Evolutionary conservation across 2,329 filamentous ascomycete genomes (phyloP).

Genomic region (Didymella pinodella): DNA sequence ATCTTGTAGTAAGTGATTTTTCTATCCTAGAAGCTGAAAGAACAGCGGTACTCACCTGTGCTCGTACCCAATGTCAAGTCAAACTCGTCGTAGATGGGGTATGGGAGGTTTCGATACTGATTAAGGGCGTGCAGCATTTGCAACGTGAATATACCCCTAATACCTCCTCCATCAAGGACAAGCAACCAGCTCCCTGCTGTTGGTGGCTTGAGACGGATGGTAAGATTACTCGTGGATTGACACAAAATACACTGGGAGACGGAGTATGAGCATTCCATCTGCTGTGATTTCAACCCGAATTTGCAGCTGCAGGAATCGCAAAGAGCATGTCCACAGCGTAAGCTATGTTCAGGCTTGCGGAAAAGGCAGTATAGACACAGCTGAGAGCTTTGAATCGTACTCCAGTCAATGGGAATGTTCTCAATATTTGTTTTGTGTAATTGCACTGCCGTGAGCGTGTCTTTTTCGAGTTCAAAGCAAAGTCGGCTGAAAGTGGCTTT

Average conservation of each 20-base stretch:
- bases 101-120: neutral
- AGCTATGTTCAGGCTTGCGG: neutral
- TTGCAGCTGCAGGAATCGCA: neutral
- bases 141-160: constrained; percentile 22
- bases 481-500: constrained; percentile 5
- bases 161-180: constrained; percentile 25
- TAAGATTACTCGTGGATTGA: neutral
- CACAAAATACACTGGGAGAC: neutral
- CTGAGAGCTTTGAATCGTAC: neutral
- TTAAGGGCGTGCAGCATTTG: constrained; percentile 17
- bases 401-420: constrained; percentile 15
- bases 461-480: constrained; percentile 8
- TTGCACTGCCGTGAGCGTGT: constrained; percentile 14
- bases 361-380: neutral
- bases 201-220: constrained; percentile 19
- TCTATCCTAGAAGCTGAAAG: neutral
- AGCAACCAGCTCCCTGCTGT: constrained; percentile 24
- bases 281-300: neutral
- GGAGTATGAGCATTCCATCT: constrained; percentile 19
- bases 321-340: neutral
- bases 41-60: constrained; percentile 16
- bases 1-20: constrained; percentile 7
- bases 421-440: constrained; percentile 5
- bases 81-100: neutral
- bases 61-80: constrained; percentile 9